These are phyloP conservation scores for Aspergillus niger DNA, from an alignment of 2,329 filamentous ascomycete species.

Conservation along the genomic window DNA sequence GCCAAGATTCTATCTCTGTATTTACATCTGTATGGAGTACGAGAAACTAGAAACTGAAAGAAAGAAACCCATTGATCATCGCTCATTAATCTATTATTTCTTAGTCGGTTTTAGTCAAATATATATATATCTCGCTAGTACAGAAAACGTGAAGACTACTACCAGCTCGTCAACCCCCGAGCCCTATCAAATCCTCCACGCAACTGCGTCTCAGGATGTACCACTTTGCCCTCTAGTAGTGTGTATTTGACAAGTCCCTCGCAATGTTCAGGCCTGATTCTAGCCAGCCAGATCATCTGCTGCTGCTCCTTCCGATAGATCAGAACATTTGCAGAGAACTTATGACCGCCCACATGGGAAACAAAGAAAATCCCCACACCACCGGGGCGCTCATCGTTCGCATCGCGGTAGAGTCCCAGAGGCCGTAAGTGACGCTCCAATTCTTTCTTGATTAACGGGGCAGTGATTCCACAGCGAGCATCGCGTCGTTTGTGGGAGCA, in stretches of 20 bases:
- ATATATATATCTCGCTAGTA: not conserved
- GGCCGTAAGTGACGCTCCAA: slow-evolving; percentile 80
- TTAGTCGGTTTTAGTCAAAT: not conserved
- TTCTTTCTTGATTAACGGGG: slow-evolving; percentile 77
- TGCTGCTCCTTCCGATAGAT: slow-evolving; percentile 66
- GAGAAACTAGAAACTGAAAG: no score
- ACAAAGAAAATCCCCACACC: slow-evolving; percentile 91
- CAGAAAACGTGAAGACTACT: slow-evolving; percentile 9
- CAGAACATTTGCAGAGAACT: slow-evolving; percentile 89
- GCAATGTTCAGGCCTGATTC: slow-evolving; percentile 81
- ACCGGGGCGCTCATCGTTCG: slow-evolving; percentile 78
- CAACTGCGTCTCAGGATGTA: slow-evolving; percentile 80
- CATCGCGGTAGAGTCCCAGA: slow-evolving; percentile 75
- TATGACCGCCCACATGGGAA: slow-evolving; percentile 89
- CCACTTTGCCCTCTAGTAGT: slow-evolving; percentile 81
- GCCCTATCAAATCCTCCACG: slow-evolving; percentile 80
- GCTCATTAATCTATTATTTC: not conserved
- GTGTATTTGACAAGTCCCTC: slow-evolving; percentile 87
- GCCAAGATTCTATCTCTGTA: no score
- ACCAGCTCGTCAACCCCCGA: slow-evolving; percentile 69
- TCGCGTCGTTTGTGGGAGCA: slow-evolving; percentile 89
- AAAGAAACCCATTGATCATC: not conserved
- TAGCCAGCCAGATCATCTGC: slow-evolving; percentile 76
- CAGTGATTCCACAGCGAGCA: slow-evolving; percentile 86
- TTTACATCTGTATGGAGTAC: no score